A percentile compares a stretch with the other conserved stretches of the same genome.
phyloP scores from a whole-genome alignment of 805 yeast genomes.

The Diddensiella caesifluorescens region DNA sequence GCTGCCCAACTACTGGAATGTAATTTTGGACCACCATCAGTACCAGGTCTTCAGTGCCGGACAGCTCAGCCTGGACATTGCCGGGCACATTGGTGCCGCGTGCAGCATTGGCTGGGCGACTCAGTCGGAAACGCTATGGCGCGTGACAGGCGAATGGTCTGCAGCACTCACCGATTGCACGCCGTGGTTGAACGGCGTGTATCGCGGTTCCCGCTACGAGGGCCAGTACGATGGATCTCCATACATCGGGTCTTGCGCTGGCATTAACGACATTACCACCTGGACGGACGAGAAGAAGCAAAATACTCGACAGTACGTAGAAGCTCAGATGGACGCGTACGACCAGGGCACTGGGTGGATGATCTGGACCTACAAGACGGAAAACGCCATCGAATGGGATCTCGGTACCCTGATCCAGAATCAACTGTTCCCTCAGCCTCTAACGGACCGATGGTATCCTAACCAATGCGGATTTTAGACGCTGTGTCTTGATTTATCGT shows the following conservation, averaged over 20 bases:
- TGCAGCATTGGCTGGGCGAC: constrained; percentile 47
- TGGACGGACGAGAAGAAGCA: constrained; percentile 58
- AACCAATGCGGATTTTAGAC: constrained; percentile 51
- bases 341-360: constrained; percentile 78
- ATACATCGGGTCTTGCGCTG: constrained; percentile 59
- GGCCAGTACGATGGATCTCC: constrained; percentile 44
- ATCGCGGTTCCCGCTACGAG: constrained; percentile 75
- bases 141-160: constrained; percentile 80
- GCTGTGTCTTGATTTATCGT: no score
- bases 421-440: constrained; percentile 77
- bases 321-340: constrained; percentile 86
- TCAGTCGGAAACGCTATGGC: constrained; percentile 59
- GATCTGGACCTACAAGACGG: constrained; percentile 93
- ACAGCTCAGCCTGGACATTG: constrained; percentile 54
- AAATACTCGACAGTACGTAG: constrained; percentile 64
- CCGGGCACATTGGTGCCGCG: constrained; percentile 54
- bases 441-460: constrained; percentile 60
- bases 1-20: constrained; percentile 49
- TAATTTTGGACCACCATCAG: constrained; percentile 82
- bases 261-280: constrained; percentile 39
- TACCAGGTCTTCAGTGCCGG: constrained; percentile 75
- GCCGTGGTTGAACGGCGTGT: constrained; percentile 82
- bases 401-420: constrained; percentile 51
- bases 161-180: constrained; percentile 93
- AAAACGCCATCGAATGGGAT: constrained; percentile 81